Evolutionary conservation across 148 eudicot species (phyloP).

Genomic region (Rhododendron vialii): DNA sequence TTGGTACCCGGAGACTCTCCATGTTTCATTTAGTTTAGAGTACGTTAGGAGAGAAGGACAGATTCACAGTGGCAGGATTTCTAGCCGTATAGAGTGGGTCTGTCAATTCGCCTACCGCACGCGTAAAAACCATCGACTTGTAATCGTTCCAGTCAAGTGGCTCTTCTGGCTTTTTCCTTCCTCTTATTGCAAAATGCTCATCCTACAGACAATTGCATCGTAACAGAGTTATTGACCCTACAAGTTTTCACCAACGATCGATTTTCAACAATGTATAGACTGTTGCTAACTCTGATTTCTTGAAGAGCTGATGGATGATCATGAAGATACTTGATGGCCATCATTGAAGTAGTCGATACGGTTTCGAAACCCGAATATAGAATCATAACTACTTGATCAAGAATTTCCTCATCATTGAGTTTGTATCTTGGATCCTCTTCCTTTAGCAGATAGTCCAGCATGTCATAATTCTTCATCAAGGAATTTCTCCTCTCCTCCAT

Average conservation of each 20-base stretch:
- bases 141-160: constrained; percentile 72
- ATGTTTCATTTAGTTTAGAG: not conserved
- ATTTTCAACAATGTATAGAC: not conserved
- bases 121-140: constrained; percentile 73
- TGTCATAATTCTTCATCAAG: constrained; percentile 35
- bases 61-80: not conserved
- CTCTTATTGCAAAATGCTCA: constrained; percentile 57
- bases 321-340: constrained; percentile 93
- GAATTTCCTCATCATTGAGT: constrained; percentile 60
- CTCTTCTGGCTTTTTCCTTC: constrained; percentile 45
- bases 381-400: constrained; percentile 70
- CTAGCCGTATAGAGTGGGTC: not conserved
- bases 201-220: constrained; percentile 35
- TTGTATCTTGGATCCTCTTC: constrained; percentile 40
- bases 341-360: constrained; percentile 85
- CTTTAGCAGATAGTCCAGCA: constrained; percentile 42
- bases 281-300: constrained; percentile 49
- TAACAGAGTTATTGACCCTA: not conserved
- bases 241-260: not conserved
- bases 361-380: constrained; percentile 85
- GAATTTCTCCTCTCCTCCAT: constrained; percentile 54
- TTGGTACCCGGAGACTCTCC: not conserved
- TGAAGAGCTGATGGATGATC: constrained; percentile 77
- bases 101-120: constrained; percentile 53
- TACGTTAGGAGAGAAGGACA: not conserved